A percentile compares a stretch with the other conserved stretches of the same genome.
These are phyloP conservation scores for Schrenkiella parvula DNA, from an alignment of 345 rosid genomes.

Conservation along the genomic window DNA sequence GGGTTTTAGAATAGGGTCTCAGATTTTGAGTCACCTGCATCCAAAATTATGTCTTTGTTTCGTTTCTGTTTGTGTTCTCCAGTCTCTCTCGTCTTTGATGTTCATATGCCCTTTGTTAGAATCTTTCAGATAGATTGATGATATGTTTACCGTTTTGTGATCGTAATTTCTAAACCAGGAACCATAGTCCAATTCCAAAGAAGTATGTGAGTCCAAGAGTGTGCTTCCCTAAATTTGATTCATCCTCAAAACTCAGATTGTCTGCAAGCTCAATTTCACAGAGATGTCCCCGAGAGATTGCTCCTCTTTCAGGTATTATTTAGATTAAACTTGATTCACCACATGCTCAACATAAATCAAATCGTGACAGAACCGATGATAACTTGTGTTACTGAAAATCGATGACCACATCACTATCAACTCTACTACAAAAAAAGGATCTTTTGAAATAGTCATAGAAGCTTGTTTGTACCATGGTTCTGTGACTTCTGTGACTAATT, in stretches of 20 bases:
- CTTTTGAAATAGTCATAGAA: background rate
- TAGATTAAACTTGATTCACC: background rate
- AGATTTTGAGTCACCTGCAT: background rate
- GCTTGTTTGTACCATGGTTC: background rate
- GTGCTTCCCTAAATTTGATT: background rate
- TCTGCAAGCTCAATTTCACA: conserved; percentile 13
- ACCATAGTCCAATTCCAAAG: background rate
- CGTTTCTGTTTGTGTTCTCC: background rate
- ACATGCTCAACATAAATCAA: background rate
- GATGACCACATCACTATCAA: background rate
- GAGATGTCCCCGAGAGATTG: background rate
- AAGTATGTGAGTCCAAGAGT: conserved; percentile 6
- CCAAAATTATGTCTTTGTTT: background rate
- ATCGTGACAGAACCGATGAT: background rate
- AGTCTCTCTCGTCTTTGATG: background rate
- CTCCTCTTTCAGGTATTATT: conserved; percentile 20
- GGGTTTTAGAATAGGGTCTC: background rate
- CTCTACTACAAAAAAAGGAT: background rate
- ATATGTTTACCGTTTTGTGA: background rate
- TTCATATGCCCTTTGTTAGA: background rate
- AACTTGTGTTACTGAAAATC: background rate
- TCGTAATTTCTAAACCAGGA: background rate
- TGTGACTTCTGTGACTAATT: background rate
- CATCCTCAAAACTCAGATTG: background rate
- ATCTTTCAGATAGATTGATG: background rate